Percentiles rank a stretch among this genome's conserved stretches.
Evolutionary conservation across 169 alveolate species (phyloP).

Genomic region (Plasmodium blacklocki): DNA sequence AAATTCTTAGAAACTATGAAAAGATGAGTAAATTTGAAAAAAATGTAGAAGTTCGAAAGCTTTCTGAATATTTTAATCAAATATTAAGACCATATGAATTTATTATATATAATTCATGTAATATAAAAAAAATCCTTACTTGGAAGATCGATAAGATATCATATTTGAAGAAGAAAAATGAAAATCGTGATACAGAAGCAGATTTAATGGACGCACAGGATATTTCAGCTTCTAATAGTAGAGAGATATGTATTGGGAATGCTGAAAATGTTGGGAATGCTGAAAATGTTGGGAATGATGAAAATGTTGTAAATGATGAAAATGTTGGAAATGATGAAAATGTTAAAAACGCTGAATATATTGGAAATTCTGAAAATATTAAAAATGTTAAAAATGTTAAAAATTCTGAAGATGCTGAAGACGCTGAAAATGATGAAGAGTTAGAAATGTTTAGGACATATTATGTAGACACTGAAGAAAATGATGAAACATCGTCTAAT

Average conservation of each 20-base stretch:
- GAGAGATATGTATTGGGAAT: too few relatives aligned
- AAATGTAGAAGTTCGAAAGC: constrained; percentile 17
- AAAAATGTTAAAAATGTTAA: not conserved
- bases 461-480: constrained; percentile 1
- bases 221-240: not conserved
- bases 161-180: not conserved
- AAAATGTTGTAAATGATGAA: not conserved
- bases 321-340: not conserved
- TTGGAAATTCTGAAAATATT: not conserved
- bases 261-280: too few relatives aligned
- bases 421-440: not conserved
- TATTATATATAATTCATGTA: constrained; percentile 26
- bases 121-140: constrained; percentile 29
- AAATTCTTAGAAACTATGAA: constrained; percentile 46
- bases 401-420: not conserved
- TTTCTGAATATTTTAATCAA: constrained; percentile 55
- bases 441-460: not conserved
- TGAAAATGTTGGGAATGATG: not conserved
- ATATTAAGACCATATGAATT: constrained; percentile 56
- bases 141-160: constrained; percentile 24
- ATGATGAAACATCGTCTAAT: not conserved
- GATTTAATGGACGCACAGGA: not conserved
- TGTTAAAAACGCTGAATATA: not conserved
- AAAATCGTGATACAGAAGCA: not conserved
- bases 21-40: constrained; percentile 7